phyloP scores from a whole-genome alignment of 2,329 filamentous ascomycete species.

The Eutypa lata region DNA sequence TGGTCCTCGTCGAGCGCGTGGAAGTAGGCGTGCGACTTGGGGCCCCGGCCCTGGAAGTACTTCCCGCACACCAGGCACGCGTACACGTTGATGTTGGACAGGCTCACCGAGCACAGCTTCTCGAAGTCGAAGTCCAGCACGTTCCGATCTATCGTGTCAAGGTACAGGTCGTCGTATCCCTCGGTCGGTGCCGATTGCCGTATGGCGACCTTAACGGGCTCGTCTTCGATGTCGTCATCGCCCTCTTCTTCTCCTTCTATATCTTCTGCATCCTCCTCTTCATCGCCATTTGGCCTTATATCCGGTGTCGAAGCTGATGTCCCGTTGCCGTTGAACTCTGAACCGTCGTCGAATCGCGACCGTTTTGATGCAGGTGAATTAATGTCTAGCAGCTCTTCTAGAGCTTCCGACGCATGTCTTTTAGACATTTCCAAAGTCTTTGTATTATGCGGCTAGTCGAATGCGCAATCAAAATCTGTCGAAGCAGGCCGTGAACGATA shows the following conservation, averaged over 20 bases:
- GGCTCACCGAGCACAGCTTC: conserved; percentile 91
- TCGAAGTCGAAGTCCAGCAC: conserved; percentile 98
- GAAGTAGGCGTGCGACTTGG: conserved; percentile 95
- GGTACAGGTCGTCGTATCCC: conserved; percentile 93
- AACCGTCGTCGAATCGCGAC: conserved; percentile 48
- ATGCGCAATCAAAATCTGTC: background rate
- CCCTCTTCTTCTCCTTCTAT: conserved; percentile 37
- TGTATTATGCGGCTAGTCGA: background rate
- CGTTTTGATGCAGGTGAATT: conserved; percentile 59
- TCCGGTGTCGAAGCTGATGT: conserved; percentile 22
- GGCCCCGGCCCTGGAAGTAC: conserved; percentile 92
- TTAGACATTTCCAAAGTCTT: conserved; percentile 40
- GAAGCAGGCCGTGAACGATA: too few relatives aligned
- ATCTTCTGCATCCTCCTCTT: conserved; percentile 24
- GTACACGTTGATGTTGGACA: conserved; percentile 98
- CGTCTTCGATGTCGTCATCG: conserved; percentile 37
- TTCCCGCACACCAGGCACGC: conserved; percentile 96
- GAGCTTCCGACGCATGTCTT: conserved; percentile 57
- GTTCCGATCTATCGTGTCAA: conserved; percentile 92
- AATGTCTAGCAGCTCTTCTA: conserved; percentile 53
- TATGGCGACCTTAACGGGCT: conserved; percentile 41
- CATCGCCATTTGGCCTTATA: conserved; percentile 13
- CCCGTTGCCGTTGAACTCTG: conserved; percentile 31
- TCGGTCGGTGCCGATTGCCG: conserved; percentile 77
- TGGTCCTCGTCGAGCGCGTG: conserved; percentile 93